Evolutionary conservation across 2,329 filamentous ascomycete species (phyloP).

Genomic region (Sporothrix inflata): DNA sequence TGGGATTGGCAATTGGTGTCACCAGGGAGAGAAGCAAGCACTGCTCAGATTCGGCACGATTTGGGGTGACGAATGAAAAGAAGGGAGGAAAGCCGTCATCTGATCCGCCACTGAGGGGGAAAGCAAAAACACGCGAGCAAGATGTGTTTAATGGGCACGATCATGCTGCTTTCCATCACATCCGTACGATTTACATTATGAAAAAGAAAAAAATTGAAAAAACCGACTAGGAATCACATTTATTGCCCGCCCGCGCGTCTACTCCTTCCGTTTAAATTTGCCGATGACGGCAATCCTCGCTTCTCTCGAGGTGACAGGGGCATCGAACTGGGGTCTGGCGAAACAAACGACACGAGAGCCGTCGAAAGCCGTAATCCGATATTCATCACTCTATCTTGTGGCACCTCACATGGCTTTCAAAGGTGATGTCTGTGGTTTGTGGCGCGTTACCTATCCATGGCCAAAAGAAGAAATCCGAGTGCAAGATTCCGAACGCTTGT

Average conservation of each 20-base stretch:
- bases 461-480: neutral
- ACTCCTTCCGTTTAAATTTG: neutral
- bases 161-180: neutral
- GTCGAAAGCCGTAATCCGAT: neutral
- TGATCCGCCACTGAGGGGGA: neutral
- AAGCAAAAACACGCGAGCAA: neutral
- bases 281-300: neutral
- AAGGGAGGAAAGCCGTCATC: neutral
- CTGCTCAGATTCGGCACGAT: neutral
- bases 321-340: neutral
- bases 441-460: neutral
- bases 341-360: neutral
- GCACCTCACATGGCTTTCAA: neutral
- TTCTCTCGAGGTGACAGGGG: neutral
- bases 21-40: neutral
- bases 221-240: neutral
- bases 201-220: too few relatives aligned
- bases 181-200: neutral
- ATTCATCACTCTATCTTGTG: neutral
- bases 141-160: neutral
- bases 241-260: neutral
- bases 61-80: neutral
- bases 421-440: neutral
- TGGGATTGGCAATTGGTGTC: neutral
- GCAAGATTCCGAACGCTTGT: neutral